These are phyloP conservation scores for Gaeumannomyces sp. DNA, from an alignment of 2,329 filamentous ascomycete genomes.

Conservation along the genomic window DNA sequence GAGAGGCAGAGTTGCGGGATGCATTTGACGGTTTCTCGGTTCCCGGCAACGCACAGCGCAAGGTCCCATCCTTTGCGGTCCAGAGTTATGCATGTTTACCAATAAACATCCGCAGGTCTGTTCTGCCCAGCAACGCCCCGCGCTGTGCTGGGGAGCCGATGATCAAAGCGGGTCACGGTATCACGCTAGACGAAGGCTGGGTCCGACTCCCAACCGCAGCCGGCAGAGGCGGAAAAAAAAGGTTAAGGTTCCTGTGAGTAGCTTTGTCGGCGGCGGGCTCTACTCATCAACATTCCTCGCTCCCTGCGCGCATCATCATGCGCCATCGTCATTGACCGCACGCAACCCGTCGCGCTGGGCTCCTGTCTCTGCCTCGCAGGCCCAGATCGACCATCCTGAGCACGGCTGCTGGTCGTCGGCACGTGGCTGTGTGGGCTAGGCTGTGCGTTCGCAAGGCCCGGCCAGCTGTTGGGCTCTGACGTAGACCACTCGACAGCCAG, in stretches of 20 bases:
- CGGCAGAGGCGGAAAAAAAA: neutral
- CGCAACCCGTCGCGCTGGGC: neutral
- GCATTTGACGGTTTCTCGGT: neutral
- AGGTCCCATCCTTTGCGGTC: neutral
- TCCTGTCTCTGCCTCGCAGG: neutral
- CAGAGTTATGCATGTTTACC: neutral
- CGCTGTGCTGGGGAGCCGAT: neutral
- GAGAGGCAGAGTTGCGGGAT: neutral
- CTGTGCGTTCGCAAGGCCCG: neutral
- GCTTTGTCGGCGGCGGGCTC: neutral
- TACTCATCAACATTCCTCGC: neutral
- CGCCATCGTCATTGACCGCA: neutral
- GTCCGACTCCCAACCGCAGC: neutral
- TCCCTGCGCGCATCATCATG: neutral
- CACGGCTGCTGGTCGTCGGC: neutral
- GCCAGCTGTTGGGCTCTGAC: neutral
- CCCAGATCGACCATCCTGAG: too few species aligned
- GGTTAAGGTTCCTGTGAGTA: neutral
- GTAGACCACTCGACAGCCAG: slow-evolving; percentile 1
- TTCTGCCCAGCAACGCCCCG: neutral
- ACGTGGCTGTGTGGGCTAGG: neutral
- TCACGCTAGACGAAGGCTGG: neutral
- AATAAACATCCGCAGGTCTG: neutral
- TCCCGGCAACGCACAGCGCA: neutral
- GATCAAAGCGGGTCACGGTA: neutral